phyloP scores from a whole-genome alignment of 495 filamentous ascomycete genomes.

The Podospora pseudoanserina region DNA sequence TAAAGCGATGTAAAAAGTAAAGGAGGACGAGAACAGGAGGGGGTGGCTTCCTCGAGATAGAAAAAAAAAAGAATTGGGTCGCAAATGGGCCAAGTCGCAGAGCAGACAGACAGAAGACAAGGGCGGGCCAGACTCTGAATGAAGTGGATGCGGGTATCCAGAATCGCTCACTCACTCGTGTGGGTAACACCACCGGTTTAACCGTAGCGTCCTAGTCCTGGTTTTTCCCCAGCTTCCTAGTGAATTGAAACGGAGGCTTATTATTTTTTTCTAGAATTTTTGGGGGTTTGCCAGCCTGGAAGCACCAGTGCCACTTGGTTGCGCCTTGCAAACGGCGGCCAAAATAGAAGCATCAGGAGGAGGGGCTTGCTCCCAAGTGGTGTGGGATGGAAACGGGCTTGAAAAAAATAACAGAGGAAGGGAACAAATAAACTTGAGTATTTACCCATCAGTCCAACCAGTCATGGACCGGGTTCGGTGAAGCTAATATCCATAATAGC shows the following conservation, averaged over 20 bases:
- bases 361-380: too few relatives aligned
- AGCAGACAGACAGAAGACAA: too few relatives aligned
- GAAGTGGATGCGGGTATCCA: neutral
- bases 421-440: neutral
- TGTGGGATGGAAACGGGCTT: neutral
- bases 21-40: constrained; percentile 6
- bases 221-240: neutral
- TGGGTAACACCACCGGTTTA: neutral
- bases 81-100: neutral
- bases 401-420: neutral
- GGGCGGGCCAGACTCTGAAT: neutral
- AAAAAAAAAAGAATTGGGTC: constrained; percentile 5
- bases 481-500: neutral
- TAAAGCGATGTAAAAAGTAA: neutral
- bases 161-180: neutral
- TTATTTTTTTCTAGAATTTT: neutral
- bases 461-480: neutral
- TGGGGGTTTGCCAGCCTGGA: neutral
- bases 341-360: neutral
- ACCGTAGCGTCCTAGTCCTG: neutral
- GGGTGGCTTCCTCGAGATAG: constrained; percentile 9
- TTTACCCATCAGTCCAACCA: neutral
- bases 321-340: neutral
- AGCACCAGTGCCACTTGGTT: neutral
- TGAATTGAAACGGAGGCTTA: neutral